phyloP scores from a whole-genome alignment of 768 basidiomycete species.

The Glaciozyma martinii region DNA sequence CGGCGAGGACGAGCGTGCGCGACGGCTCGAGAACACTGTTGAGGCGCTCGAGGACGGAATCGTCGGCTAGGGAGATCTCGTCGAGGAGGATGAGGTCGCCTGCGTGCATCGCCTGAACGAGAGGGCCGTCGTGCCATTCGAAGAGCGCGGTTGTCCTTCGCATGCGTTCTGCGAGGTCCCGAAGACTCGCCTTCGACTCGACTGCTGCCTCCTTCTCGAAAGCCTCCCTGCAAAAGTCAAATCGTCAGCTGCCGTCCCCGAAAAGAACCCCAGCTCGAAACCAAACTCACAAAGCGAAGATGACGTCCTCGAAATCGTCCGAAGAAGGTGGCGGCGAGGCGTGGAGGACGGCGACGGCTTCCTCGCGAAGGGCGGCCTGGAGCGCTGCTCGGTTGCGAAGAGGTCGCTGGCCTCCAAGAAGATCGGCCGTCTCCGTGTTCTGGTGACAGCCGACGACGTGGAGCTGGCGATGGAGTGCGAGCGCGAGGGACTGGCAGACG shows the following conservation, averaged over 20 bases:
- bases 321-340: neutral
- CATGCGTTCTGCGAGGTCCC: slow-evolving; percentile 39
- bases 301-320: slow-evolving; percentile 28
- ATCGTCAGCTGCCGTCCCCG: no score
- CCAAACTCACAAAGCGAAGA: slow-evolving; percentile 13
- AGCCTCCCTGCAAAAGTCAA: neutral
- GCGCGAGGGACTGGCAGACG: slow-evolving; percentile 80
- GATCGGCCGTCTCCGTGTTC: slow-evolving; percentile 94
- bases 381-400: slow-evolving; percentile 60
- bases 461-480: slow-evolving; percentile 53
- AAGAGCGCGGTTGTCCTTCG: slow-evolving; percentile 65
- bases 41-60: slow-evolving; percentile 90
- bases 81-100: slow-evolving; percentile 86
- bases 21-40: slow-evolving; percentile 94
- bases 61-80: slow-evolving; percentile 94
- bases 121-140: slow-evolving; percentile 95
- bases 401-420: slow-evolving; percentile 87
- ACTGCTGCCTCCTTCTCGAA: neutral
- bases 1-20: slow-evolving; percentile 80
- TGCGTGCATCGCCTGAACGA: slow-evolving; percentile 76
- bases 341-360: slow-evolving; percentile 10
- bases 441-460: slow-evolving; percentile 87
- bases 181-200: slow-evolving; percentile 8
- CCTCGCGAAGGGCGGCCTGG: slow-evolving; percentile 45
- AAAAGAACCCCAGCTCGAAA: no score